These are phyloP conservation scores for Penicillium salamii DNA, from an alignment of 495 filamentous ascomycete species.

Conservation along the genomic window DNA sequence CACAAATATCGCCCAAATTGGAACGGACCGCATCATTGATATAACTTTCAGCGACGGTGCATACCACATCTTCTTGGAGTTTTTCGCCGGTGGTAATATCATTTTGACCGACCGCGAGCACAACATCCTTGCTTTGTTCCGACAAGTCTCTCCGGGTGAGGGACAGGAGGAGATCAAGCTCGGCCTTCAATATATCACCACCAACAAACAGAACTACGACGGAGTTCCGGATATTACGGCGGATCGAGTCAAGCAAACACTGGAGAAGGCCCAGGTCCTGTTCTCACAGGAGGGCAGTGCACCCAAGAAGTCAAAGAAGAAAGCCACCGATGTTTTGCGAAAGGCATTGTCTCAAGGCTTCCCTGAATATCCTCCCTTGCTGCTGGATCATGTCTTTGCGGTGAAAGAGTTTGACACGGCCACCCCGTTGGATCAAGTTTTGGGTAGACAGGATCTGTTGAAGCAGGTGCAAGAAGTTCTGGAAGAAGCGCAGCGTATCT, in stretches of 20 bases:
- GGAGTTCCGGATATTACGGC: slow-evolving; percentile 72
- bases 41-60: slow-evolving; percentile 87
- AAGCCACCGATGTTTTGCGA: slow-evolving; percentile 71
- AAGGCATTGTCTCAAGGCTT: slow-evolving; percentile 78
- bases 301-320: slow-evolving; percentile 75
- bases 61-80: slow-evolving; percentile 87
- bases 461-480: slow-evolving; percentile 62
- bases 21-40: slow-evolving; percentile 91
- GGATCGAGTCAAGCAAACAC: slow-evolving; percentile 64
- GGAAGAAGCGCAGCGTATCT: slow-evolving; percentile 54
- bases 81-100: slow-evolving; percentile 94
- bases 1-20: slow-evolving; percentile 78
- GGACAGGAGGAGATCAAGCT: slow-evolving; percentile 70
- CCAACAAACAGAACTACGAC: slow-evolving; percentile 75
- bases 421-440: slow-evolving; percentile 61
- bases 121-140: slow-evolving; percentile 72
- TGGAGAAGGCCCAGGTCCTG: slow-evolving; percentile 62
- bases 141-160: slow-evolving; percentile 71
- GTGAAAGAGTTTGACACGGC: slow-evolving; percentile 63
- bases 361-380: slow-evolving; percentile 78
- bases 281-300: slow-evolving; percentile 46
- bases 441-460: slow-evolving; percentile 62
- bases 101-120: slow-evolving; percentile 81
- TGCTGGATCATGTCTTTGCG: slow-evolving; percentile 83
- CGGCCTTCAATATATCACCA: slow-evolving; percentile 74